Conservation (phyloP, 768 basidiomycete genomes). For the Russula sp. region DNA sequence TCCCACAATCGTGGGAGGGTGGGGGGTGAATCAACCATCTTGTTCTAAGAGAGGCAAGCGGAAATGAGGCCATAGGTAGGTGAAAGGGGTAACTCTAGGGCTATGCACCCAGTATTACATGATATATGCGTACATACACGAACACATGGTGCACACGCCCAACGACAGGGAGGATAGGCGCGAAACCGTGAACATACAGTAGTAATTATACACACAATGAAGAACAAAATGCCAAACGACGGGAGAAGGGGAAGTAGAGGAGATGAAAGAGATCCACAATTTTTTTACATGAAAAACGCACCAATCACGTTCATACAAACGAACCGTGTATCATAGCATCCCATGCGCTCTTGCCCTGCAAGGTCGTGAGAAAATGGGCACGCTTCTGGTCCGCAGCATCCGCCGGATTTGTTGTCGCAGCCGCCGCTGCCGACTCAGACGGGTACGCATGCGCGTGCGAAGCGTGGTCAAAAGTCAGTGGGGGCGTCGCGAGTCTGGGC, state of each 20-base stretch:
- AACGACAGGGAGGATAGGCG: slow-evolving; percentile 3
- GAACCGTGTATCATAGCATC: slow-evolving; percentile 64
- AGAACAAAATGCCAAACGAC: neutral
- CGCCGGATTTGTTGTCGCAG: neutral
- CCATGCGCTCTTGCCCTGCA: slow-evolving; percentile 59
- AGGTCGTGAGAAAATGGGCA: slow-evolving; percentile 49
- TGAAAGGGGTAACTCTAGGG: neutral
- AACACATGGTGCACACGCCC: neutral
- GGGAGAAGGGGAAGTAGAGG: neutral
- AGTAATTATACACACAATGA: neutral
- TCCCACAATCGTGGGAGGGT: neutral
- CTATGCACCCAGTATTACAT: slow-evolving; percentile 5
- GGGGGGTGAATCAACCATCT: neutral
- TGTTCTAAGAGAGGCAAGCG: neutral
- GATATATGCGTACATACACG: neutral
- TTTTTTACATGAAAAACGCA: neutral
- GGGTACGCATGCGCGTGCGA: slow-evolving; percentile 3
- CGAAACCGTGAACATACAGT: neutral
- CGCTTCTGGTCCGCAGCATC: slow-evolving; percentile 32
- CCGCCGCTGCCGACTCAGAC: neutral
- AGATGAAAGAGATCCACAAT: neutral
- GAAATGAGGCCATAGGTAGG: neutral
- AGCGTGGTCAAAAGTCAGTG: slow-evolving; percentile 2
- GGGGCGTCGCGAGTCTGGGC: slow-evolving; percentile 19
- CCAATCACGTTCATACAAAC: slow-evolving; percentile 35